These are phyloP conservation scores for Tricholoma hemisulphureum DNA, from an alignment of 768 basidiomycete species.

Conservation along the genomic window DNA sequence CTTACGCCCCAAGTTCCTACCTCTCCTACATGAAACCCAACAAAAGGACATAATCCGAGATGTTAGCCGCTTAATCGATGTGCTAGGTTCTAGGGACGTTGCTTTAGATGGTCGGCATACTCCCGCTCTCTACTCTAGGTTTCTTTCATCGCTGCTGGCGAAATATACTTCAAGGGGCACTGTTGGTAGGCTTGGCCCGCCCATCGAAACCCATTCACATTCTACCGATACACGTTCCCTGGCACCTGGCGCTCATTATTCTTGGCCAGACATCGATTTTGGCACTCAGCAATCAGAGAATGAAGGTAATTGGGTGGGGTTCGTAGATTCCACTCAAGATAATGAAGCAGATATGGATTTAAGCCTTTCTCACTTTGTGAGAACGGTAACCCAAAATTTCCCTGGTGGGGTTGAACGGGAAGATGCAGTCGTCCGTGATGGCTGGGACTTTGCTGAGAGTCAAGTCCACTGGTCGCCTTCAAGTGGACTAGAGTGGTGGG, in stretches of 20 bases:
- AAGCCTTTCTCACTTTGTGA: constrained; percentile 45
- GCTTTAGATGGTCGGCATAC: constrained; percentile 56
- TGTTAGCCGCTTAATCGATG: constrained; percentile 43
- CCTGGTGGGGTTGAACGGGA: neutral
- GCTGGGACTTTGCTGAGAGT: constrained; percentile 8
- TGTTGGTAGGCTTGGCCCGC: neutral
- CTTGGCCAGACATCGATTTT: constrained; percentile 44
- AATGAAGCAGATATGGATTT: constrained; percentile 45
- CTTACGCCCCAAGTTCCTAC: constrained; percentile 47
- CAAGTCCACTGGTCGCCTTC: neutral
- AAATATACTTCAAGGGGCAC: constrained; percentile 31
- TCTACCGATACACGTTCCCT: constrained; percentile 20
- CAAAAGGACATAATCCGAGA: constrained; percentile 42
- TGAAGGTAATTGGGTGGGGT: neutral
- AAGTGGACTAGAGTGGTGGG: neutral
- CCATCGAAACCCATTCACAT: constrained; percentile 17
- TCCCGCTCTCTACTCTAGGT: constrained; percentile 56
- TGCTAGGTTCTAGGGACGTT: constrained; percentile 48
- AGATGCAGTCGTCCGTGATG: neutral
- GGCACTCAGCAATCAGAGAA: constrained; percentile 7
- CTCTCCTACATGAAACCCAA: constrained; percentile 38
- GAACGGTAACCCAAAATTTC: constrained; percentile 28
- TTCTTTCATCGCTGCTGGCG: constrained; percentile 47
- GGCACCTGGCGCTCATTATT: constrained; percentile 32
- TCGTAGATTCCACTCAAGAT: constrained; percentile 4